Conservation (phyloP, 805 yeast species). For the Pichia eremophila region DNA sequence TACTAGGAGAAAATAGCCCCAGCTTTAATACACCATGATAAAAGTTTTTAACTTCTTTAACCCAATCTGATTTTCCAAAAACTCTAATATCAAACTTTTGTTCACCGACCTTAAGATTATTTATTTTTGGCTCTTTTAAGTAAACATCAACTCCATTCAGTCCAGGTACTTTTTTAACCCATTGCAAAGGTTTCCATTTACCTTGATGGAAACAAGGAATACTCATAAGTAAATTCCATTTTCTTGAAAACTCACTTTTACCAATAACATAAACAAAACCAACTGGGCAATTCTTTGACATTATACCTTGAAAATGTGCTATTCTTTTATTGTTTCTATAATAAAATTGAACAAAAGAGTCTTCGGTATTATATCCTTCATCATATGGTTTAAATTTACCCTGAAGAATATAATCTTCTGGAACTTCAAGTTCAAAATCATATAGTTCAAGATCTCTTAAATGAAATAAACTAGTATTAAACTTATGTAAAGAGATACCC, state of each 20-base stretch:
- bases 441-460: slow-evolving; percentile 67
- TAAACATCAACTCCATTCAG: slow-evolving; percentile 47
- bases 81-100: slow-evolving; percentile 4
- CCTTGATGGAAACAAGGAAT: slow-evolving; percentile 73
- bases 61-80: not conserved
- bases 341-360: slow-evolving; percentile 68
- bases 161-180: slow-evolving; percentile 38
- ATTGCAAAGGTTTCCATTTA: slow-evolving; percentile 44
- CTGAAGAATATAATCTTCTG: slow-evolving; percentile 58
- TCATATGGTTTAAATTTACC: slow-evolving; percentile 40
- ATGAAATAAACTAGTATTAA: slow-evolving; percentile 67
- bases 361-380: slow-evolving; percentile 30
- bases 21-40: slow-evolving; percentile 44
- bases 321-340: slow-evolving; percentile 58
- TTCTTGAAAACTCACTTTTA: slow-evolving; percentile 24
- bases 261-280: slow-evolving; percentile 48
- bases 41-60: not conserved
- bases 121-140: slow-evolving; percentile 76
- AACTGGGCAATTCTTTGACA: slow-evolving; percentile 59
- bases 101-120: slow-evolving; percentile 34
- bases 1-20: slow-evolving; percentile 70
- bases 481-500: slow-evolving; percentile 51
- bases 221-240: slow-evolving; percentile 59
- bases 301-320: slow-evolving; percentile 69
- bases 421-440: slow-evolving; percentile 69